These are phyloP conservation scores for Botrytis paeoniae DNA, from an alignment of 2,329 filamentous ascomycete species.

Conservation along the genomic window DNA sequence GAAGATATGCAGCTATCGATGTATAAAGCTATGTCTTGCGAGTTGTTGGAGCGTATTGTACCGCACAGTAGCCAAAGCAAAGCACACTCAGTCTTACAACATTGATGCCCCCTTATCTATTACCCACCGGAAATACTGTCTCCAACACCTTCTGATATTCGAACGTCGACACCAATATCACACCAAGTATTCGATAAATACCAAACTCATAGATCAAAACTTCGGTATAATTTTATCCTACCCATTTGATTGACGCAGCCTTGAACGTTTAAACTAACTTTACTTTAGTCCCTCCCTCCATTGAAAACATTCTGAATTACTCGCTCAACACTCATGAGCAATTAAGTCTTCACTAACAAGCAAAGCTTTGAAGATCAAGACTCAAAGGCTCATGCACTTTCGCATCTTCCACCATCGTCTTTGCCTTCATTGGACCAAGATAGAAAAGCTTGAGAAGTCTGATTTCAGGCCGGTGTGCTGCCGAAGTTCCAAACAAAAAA, in stretches of 20 bases:
- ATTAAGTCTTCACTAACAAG: neutral
- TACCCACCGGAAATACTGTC: neutral
- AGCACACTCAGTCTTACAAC: neutral
- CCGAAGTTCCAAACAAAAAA: neutral
- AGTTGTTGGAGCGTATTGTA: neutral
- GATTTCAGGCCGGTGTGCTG: neutral
- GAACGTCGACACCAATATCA: neutral
- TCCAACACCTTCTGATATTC: neutral
- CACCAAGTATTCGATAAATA: neutral
- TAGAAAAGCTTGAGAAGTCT: neutral
- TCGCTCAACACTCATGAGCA: neutral
- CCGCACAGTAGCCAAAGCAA: no score
- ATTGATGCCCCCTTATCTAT: neutral
- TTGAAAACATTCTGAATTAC: neutral
- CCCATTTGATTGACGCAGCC: neutral
- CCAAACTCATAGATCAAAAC: neutral
- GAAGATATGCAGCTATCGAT: neutral
- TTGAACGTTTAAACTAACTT: neutral
- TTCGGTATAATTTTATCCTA: neutral
- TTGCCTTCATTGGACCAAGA: constrained; percentile 8
- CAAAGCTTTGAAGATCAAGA: neutral
- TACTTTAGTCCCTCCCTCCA: neutral
- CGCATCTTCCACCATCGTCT: neutral
- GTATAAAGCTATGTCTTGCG: neutral
- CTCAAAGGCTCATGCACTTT: constrained; percentile 1